Evolutionary conservation across 148 eudicot species (phyloP).

Genomic region (Bassia scoparia): DNA sequence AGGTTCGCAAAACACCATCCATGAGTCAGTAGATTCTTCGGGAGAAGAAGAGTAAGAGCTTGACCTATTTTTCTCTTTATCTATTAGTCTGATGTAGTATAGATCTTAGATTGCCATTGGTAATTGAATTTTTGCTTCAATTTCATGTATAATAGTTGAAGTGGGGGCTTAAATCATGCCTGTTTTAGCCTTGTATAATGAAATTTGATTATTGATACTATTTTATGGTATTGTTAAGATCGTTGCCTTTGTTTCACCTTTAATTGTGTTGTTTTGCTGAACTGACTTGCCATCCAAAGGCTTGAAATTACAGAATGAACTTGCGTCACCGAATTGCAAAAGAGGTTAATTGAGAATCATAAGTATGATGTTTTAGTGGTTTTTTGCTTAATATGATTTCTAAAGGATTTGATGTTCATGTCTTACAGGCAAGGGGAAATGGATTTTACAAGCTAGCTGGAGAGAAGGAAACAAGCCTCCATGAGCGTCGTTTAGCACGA

Average conservation of each 20-base stretch:
- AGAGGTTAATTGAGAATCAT: slow-evolving; percentile 55
- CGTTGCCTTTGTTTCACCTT: neutral
- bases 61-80: neutral
- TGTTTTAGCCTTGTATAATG: neutral
- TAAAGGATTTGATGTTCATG: slow-evolving; percentile 19
- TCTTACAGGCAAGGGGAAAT: slow-evolving; percentile 83
- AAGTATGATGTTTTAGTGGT: neutral
- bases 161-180: neutral
- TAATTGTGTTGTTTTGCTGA: slow-evolving; percentile 14
- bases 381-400: slow-evolving; percentile 1
- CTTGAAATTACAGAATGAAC: slow-evolving; percentile 85
- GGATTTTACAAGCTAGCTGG: slow-evolving; percentile 97
- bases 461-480: slow-evolving; percentile 98
- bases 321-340: slow-evolving; percentile 84
- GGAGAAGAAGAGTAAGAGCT: slow-evolving; percentile 99
- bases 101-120: no score
- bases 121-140: neutral
- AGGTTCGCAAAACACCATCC: slow-evolving; percentile 76
- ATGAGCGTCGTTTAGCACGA: slow-evolving; percentile 98
- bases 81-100: neutral
- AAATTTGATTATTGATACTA: neutral
- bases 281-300: slow-evolving; percentile 90
- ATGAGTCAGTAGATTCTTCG: slow-evolving; percentile 89
- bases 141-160: neutral
- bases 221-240: neutral